These are phyloP conservation scores for Trichomonas tenax DNA, from an alignment of 208 protist species.

Conservation along the genomic window DNA sequence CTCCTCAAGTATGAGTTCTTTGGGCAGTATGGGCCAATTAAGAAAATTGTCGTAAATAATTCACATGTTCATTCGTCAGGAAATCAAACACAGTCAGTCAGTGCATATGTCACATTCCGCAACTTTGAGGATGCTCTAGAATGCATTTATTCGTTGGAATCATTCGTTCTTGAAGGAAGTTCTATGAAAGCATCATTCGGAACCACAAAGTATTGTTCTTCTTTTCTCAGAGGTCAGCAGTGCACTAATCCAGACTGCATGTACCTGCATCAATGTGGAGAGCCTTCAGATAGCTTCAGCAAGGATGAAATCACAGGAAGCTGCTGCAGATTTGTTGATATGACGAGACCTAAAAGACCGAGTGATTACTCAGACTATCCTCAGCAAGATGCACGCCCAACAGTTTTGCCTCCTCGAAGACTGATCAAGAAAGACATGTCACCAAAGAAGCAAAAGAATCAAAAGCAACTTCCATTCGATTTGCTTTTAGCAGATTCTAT, in stretches of 20 bases:
- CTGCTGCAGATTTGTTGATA: not conserved
- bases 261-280: not conserved
- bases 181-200: not conserved
- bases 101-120: not conserved
- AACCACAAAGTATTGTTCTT: not conserved
- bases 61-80: not conserved
- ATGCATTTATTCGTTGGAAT: slow-evolving; percentile 2
- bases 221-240: not conserved
- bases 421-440: not conserved
- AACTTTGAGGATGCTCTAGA: not conserved
- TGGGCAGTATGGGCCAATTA: not conserved
- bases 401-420: not conserved
- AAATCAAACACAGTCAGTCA: not conserved
- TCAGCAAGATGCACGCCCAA: not conserved
- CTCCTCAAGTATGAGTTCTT: slow-evolving; percentile 18
- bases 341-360: not conserved
- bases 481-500: not conserved
- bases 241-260: slow-evolving; percentile 14
- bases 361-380: not conserved
- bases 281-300: not conserved
- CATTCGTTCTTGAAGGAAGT: not conserved
- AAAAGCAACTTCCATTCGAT: not conserved
- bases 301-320: slow-evolving; percentile 13
- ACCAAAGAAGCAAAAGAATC: not conserved
- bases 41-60: not conserved